Conservation (phyloP, 2,329 filamentous ascomycete genomes). For the Paraphoma sp. region DNA sequence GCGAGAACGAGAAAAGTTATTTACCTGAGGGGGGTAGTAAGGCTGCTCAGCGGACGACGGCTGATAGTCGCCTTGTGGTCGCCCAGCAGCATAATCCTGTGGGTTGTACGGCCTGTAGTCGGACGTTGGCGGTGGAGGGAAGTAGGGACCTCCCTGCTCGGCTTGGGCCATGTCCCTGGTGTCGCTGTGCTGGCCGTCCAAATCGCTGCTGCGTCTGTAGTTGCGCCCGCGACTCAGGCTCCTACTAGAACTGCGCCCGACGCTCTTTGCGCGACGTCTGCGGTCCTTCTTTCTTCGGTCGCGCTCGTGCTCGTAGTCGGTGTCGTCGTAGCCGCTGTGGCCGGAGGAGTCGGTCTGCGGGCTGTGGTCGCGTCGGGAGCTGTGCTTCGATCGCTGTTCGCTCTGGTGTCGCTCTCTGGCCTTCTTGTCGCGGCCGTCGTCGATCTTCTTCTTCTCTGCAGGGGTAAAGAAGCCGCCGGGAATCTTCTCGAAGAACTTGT, state of each 20-base stretch:
- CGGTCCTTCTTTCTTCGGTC: slow-evolving; percentile 30
- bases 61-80: slow-evolving; percentile 27
- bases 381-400: slow-evolving; percentile 23
- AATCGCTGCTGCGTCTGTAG: slow-evolving; percentile 27
- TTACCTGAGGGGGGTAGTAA: slow-evolving; percentile 46
- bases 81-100: slow-evolving; percentile 38
- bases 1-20: slow-evolving; percentile 39
- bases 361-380: slow-evolving; percentile 34
- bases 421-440: slow-evolving; percentile 25
- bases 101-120: slow-evolving; percentile 46
- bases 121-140: slow-evolving; percentile 40
- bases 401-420: slow-evolving; percentile 19
- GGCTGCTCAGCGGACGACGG: slow-evolving; percentile 32
- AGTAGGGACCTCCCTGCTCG: slow-evolving; percentile 37
- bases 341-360: slow-evolving; percentile 37
- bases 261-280: slow-evolving; percentile 35
- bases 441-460: slow-evolving; percentile 33
- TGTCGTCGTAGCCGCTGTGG: slow-evolving; percentile 38
- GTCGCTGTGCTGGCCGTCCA: slow-evolving; percentile 33
- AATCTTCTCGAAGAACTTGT: slow-evolving; percentile 46
- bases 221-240: slow-evolving; percentile 39
- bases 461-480: slow-evolving; percentile 48
- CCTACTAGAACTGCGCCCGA: slow-evolving; percentile 29
- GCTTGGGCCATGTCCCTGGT: slow-evolving; percentile 32
- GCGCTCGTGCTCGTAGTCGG: slow-evolving; percentile 35